Evolutionary conservation across 2,329 filamentous ascomycete species (phyloP), one percentile per base, ranked within the genome.

Genomic region (Zasmidium angulare): DNA sequence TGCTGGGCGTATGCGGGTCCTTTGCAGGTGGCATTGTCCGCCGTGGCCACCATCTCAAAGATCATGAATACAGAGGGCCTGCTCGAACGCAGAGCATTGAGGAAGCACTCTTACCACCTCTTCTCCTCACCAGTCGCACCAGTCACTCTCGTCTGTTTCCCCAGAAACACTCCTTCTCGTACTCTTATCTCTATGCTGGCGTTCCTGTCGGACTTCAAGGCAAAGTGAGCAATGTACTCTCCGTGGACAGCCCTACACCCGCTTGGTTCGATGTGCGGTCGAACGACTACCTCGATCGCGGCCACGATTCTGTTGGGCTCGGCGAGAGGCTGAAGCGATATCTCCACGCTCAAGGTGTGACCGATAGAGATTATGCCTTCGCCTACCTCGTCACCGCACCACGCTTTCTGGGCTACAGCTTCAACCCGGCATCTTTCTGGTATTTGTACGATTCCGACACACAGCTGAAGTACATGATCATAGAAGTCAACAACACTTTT

Each of bases 401-500:
- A 3, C 81, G 82, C 26, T 88, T 91, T 61, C 71, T 90, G 4
- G 86, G 87, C 2, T 89, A 89, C 69, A 83, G 84, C 21, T 91
- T 90, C 74, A 92, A 91, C 66, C 88, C 88, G 0, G 86, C 89
- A 2, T 91, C 88, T 0, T 89, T 92, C 67, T 93, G 89, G 88
- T 91, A 91, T 65, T 80, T 93, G 1, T 92, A 93, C 70, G 82
- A 85, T 12, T 65, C 74, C 0, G 73, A 83, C 9, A 81, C 82
- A 58, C 73, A 80, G 4, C 77, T 92, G 14, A 81, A 79, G 22
- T 86, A 85, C 56, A 85, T 91, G 74, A 79, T 93, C 1, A 70
- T 90, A 0, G 89, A 93, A 71, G 87, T 91, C 49, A 90, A 90
- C 73, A 91, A 91, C 66, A 90, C 88, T 0, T 91, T 90, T 68